Base-by-base conservation (phyloP, 1,139 yeast species). In the Nakaseomyces kungkrabaensis region DNA sequence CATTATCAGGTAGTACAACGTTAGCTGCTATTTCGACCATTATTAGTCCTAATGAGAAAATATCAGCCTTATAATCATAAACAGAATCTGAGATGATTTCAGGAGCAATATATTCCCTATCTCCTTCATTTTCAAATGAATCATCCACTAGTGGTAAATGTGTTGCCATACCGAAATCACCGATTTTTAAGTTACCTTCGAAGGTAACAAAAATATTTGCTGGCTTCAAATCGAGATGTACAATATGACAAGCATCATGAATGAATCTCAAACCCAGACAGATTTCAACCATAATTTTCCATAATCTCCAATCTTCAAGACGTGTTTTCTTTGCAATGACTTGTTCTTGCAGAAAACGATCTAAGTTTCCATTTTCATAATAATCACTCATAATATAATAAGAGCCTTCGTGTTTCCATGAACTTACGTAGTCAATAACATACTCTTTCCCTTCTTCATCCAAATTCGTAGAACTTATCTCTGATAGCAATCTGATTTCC, bases 1-100 rank as follows among this genome's bases (percentile, higher is more conserved):
- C 99, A 66, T 94, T 90, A 59, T 92, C 97, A 0, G 99, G 99
- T 47, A 94, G 71, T 7, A 90, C 81, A 48, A 92, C 92, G 67
- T 92, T 92, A 1, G 98, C 96, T 1, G 98, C 98, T 59, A 89
- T 85, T 67, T 92, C 99, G 47, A 92, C 82, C 72, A 92, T 83
- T 57, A 92, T 86, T 53, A 94, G 73, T 0, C 98, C 99, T 45
- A 90, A 76, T 33, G 96, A 86, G 68, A 92, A 92, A 10, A 92
- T 82, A 67, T 92, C 99, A 0, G 98, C 97, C 53, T 92, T 90
- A 57, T 86, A 89, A 48, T 89, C 90, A 63, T 92, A 92, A 49
- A 78, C 76, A 61, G 88, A 89, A 51, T 78, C 81, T 42, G 90
- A 81, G 51, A 92, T 81, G 37, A 92, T 82, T 66, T 92, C 99